Evolutionary conservation across 2,329 filamentous ascomycete genomes (phyloP).

Genomic region (Chaetomium strumarium): DNA sequence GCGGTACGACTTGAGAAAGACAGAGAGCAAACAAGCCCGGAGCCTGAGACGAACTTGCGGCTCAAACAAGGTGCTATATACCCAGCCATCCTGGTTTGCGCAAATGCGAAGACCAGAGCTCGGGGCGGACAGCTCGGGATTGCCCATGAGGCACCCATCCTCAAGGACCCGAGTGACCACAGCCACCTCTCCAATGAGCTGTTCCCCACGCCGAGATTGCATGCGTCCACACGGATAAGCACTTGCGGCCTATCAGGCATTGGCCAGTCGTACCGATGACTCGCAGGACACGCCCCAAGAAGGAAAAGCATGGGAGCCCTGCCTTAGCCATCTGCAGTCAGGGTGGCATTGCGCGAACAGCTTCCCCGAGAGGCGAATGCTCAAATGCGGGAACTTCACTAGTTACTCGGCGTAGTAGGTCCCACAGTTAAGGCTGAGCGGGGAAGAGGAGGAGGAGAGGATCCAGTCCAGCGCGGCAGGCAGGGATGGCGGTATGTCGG

Average conservation of each 20-base stretch:
- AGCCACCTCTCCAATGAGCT: slow-evolving; percentile 23
- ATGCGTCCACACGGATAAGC: slow-evolving; percentile 15
- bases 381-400: slow-evolving; percentile 22
- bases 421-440: slow-evolving; percentile 18
- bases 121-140: slow-evolving; percentile 3
- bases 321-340: slow-evolving; percentile 13
- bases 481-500: background rate
- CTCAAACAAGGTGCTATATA: slow-evolving; percentile 14
- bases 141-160: slow-evolving; percentile 13
- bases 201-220: slow-evolving; percentile 5
- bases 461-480: slow-evolving; percentile 4
- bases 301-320: slow-evolving; percentile 10
- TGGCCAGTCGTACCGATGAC: slow-evolving; percentile 20
- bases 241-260: slow-evolving; percentile 14
- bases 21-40: background rate
- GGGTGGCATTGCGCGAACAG: slow-evolving; percentile 12
- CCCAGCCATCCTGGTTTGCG: slow-evolving; percentile 16
- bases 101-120: slow-evolving; percentile 22
- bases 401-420: background rate
- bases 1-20: background rate
- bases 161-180: slow-evolving; percentile 13
- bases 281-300: slow-evolving; percentile 18
- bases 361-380: slow-evolving; percentile 19
- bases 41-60: too few species aligned
- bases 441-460: slow-evolving; percentile 4